Conservation (phyloP, 352 stramenopile species). For the Pythium aristosporum region DNA sequence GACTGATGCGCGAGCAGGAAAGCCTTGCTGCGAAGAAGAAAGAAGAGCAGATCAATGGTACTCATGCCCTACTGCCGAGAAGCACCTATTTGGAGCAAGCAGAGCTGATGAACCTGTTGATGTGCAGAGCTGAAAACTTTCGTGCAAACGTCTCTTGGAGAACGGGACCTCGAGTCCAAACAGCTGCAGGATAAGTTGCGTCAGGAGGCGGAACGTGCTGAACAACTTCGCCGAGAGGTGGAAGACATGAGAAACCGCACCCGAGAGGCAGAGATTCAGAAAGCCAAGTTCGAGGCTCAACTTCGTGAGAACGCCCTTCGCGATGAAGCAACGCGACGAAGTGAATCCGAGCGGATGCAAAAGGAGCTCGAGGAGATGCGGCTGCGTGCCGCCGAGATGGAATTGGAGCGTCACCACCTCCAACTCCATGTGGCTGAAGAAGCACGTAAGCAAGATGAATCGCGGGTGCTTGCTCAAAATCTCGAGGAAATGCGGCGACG, state of each 20-base stretch:
- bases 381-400: conserved; percentile 40
- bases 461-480: conserved; percentile 17
- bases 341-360: conserved; percentile 44
- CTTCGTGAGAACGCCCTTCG: conserved; percentile 34
- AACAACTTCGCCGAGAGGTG: conserved; percentile 53
- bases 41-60: conserved; percentile 64
- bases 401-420: conserved; percentile 48
- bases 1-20: conserved; percentile 59
- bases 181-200: conserved; percentile 59
- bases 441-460: conserved; percentile 29
- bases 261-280: conserved; percentile 40
- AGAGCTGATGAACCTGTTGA: not conserved
- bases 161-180: conserved; percentile 70
- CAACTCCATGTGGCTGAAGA: conserved; percentile 50
- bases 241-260: conserved; percentile 52
- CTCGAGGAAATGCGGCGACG: conserved; percentile 42
- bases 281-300: conserved; percentile 40
- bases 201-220: conserved; percentile 53
- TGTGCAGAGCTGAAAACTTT: conserved; percentile 52
- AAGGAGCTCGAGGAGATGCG: conserved; percentile 60
- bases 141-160: conserved; percentile 59
- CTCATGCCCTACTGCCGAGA: not conserved
- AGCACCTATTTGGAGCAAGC: not conserved
- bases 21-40: conserved; percentile 44
- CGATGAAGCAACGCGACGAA: conserved; percentile 40